Conservation (phyloP, 805 yeast genomes). For the Pichia pseudocactophila region DNA sequence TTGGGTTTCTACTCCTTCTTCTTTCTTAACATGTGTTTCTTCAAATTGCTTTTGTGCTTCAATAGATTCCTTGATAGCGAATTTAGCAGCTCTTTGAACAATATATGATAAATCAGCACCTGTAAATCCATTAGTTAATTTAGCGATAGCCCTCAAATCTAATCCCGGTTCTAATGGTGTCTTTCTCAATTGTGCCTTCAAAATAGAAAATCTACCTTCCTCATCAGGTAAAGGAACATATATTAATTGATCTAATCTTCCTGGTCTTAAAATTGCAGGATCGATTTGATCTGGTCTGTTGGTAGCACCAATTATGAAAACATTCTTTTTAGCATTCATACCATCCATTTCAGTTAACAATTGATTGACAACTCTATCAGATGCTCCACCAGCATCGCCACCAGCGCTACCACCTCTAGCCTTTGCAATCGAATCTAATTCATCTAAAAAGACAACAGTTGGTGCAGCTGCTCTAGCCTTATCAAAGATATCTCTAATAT, state of each 20-base stretch:
- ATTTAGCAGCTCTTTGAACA: slow-evolving; percentile 97
- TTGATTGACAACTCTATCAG: slow-evolving; percentile 94
- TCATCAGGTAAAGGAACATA: slow-evolving; percentile 98
- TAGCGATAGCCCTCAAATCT: slow-evolving; percentile 80
- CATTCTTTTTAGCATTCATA: slow-evolving; percentile 99
- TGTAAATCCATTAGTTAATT: slow-evolving; percentile 92
- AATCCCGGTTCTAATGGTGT: slow-evolving; percentile 98
- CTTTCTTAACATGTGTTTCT: slow-evolving; percentile 46
- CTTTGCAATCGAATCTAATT: slow-evolving; percentile 94
- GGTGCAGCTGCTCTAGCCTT: slow-evolving; percentile 99
- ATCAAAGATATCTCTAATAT: slow-evolving; percentile 94
- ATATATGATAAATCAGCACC: slow-evolving; percentile 98
- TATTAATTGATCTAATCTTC: slow-evolving; percentile 96
- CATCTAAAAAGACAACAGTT: slow-evolving; percentile 96
- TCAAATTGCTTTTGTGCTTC: slow-evolving; percentile 59
- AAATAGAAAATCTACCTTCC: slow-evolving; percentile 83
- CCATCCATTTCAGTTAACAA: slow-evolving; percentile 98
- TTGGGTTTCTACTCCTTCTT: slow-evolving; percentile 6
- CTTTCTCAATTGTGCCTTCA: slow-evolving; percentile 94
- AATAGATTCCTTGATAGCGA: slow-evolving; percentile 95
- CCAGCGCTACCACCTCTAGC: slow-evolving; percentile 89
- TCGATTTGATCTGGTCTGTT: slow-evolving; percentile 99
- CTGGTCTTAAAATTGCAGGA: slow-evolving; percentile 97
- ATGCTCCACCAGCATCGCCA: slow-evolving; percentile 88
- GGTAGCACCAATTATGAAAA: slow-evolving; percentile 97